Conservation (phyloP, 2,329 filamentous ascomycete species). For the Rutstroemia sp. region DNA sequence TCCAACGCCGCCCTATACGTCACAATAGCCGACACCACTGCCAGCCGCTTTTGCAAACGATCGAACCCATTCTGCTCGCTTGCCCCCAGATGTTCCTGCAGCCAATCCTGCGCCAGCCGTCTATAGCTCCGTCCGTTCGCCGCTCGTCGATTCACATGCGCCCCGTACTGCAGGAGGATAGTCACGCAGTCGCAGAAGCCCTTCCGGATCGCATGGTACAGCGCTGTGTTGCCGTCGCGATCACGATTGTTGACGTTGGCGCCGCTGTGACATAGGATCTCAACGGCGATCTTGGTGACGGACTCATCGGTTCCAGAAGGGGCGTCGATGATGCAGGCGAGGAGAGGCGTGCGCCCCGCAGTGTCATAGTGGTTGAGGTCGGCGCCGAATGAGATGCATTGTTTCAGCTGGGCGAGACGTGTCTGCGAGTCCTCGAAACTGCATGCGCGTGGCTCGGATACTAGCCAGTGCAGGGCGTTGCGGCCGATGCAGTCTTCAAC, state of each 20-base stretch:
- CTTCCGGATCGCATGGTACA: conserved; percentile 4
- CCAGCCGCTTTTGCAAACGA: neutral
- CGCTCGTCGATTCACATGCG: neutral
- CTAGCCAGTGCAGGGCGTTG: neutral
- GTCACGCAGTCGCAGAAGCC: conserved; percentile 5
- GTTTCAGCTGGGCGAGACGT: neutral
- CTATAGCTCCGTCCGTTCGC: conserved; percentile 1
- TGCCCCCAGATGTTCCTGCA: neutral
- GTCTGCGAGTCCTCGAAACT: neutral
- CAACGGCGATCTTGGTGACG: neutral
- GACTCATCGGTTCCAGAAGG: neutral
- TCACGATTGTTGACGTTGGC: conserved; percentile 3
- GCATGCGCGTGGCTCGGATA: neutral
- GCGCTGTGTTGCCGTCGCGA: conserved; percentile 1
- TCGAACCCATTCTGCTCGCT: neutral
- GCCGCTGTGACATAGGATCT: neutral
- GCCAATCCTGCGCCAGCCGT: neutral
- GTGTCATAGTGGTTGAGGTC: conserved; percentile 7
- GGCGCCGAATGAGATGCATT: neutral
- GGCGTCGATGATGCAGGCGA: neutral
- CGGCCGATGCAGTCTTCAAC: neutral
- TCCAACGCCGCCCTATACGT: neutral
- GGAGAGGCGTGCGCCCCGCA: conserved; percentile 3
- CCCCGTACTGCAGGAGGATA: conserved; percentile 2
- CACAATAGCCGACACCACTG: neutral